These are phyloP conservation scores for Ganoderma lingzhi DNA, from an alignment of 1,284 basidiomycete genomes.

Conservation along the genomic window DNA sequence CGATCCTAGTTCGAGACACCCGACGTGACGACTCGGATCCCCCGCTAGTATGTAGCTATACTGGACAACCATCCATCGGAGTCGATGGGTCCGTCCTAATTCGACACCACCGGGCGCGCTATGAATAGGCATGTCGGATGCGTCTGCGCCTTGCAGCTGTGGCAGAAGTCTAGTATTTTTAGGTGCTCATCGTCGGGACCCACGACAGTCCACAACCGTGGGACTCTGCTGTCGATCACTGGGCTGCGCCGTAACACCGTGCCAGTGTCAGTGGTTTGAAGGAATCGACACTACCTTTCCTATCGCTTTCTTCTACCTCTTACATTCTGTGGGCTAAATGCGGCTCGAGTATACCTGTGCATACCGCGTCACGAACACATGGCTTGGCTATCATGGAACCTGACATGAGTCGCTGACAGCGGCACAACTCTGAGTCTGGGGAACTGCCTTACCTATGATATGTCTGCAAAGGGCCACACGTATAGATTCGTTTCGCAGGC, in stretches of 20 bases:
- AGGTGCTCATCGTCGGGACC: not conserved
- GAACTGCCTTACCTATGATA: not conserved
- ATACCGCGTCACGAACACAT: no score
- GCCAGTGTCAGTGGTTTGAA: no score
- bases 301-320: not conserved
- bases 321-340: no score
- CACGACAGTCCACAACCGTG: not conserved
- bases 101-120: not conserved
- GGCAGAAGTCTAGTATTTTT: not conserved
- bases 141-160: not conserved
- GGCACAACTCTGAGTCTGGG: no score
- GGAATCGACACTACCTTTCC: no score
- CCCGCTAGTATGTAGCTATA: no score
- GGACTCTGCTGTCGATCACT: not conserved
- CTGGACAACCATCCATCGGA: no score
- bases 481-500: not conserved
- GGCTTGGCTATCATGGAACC: no score
- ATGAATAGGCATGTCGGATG: not conserved
- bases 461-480: not conserved
- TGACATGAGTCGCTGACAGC: not conserved
- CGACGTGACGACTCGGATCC: no score
- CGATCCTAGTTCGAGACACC: no score
- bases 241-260: not conserved
- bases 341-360: no score
- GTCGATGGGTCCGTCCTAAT: not conserved